Base-by-base conservation (phyloP, 345 rosid genomes). In the Citrus australasica region DNA sequence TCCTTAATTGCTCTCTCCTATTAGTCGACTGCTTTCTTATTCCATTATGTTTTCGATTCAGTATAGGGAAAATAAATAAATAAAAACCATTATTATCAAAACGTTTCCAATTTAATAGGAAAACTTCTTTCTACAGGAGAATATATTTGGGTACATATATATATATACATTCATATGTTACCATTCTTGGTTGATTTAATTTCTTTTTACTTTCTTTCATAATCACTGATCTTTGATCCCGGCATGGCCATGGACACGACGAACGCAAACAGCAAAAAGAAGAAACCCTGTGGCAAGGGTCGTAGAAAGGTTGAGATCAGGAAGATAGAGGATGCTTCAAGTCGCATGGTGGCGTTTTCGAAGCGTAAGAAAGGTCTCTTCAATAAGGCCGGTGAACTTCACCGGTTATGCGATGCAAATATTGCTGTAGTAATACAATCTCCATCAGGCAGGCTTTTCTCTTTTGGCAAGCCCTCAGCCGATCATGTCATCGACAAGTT, bases 331-430 rank as follows among this genome's bases (percentile, higher is more conserved):
- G 75, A 81, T 5, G 74, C 24, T 37, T 67, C 27, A 5, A 78
- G 72, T 61, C 63, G 79, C 19, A 75, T 66, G 32, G 84, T 81
- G 24, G 69, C 84, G 11, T 81, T 81, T 40, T 75, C 80, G 28
- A 81, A 84, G 82, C 80, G 86, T 1, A 79, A 80, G 13, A 71
- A 53, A 2, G 86, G 86, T 27, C 68, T 84, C 42, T 68, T 84
- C 68, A 84, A 72, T 60, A 84, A 84, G 68, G 80, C 82, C 1
- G 38, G 6, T 9, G 80, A 81, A n/a, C 73, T 78, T 9, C 71
- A 68, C 68, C 35, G 64, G 22, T 42, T 78, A 0, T 84, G 75
- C 19, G 82, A 76, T n/a, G 80, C 80, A 14, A 73, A 78, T 69
- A 73, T 71, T 22, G 78, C 82, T 19, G 67, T 78, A 53, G 67